Evolutionary conservation across 495 filamentous ascomycete species (phyloP).

Genomic region (Aspergillus sparsus): DNA sequence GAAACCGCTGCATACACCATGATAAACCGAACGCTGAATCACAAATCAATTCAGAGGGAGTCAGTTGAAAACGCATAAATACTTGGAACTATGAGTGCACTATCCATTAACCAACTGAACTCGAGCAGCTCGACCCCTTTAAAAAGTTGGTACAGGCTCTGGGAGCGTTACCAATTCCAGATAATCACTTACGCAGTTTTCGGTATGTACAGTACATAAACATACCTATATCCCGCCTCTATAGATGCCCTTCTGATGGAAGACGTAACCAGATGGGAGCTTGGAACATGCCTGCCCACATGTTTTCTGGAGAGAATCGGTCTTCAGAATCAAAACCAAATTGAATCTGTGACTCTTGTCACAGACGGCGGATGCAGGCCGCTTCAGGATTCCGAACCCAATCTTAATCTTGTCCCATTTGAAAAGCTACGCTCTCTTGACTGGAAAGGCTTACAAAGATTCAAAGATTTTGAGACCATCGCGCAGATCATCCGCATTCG

Average conservation of each 20-base stretch:
- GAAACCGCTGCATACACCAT: not conserved
- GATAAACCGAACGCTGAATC: not conserved
- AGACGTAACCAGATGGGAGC: not conserved
- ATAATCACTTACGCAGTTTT: not conserved
- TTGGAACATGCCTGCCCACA: not conserved
- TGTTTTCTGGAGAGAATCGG: not conserved
- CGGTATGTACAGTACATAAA: not conserved
- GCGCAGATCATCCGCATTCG: not conserved
- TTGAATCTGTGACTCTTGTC: not conserved
- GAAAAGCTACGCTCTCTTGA: not conserved
- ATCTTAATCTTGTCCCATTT: not conserved
- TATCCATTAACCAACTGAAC: too few species aligned
- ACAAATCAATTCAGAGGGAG: not conserved
- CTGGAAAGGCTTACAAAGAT: not conserved
- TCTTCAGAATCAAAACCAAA: not conserved
- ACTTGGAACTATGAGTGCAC: not conserved
- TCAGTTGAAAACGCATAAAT: not conserved
- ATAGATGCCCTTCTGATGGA: not conserved
- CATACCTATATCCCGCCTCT: too few species aligned
- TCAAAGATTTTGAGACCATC: not conserved
- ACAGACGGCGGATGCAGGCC: not conserved
- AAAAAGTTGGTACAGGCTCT: not conserved
- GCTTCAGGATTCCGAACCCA: not conserved
- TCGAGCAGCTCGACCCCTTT: not conserved
- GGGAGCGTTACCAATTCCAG: not conserved